Evolutionary conservation across 306 rosid species (phyloP), one percentile per base, ranked within the genome.

Genomic region (Prunus mira): DNA sequence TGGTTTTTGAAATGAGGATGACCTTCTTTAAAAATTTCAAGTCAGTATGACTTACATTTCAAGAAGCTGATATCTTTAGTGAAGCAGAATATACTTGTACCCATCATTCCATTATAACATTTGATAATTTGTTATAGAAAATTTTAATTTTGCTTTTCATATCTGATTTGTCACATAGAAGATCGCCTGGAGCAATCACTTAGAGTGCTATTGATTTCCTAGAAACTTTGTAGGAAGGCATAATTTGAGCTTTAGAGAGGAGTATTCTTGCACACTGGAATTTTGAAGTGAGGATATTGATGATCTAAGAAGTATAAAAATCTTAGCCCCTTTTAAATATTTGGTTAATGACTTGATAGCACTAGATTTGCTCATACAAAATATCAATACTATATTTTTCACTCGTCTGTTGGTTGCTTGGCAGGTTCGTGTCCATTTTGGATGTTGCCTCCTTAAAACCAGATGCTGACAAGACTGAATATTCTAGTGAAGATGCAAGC

Each of bases 381-480:
- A 6, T 62, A 14, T 62, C 28, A 41, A 62, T 28, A 6, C 12
- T 14, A 17, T 70, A 25, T 76, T 67, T 6, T 62, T 62, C n/a
- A 62, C 38, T 62, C 41, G 34, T 24, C 34, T 58, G 19, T 62
- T 62, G 43, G 66, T 27, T 5, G 14, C 43, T 27, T 62, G 74
- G 22, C 63, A 95, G 97, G 91, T 95, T 90, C 74, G 95, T 90
- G 60, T 90, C 95, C 82, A 84, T 92, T 85, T 85, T 95, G 91
- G 93, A 95, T 83, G 97, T 84, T 80, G 88, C 96, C 79, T 88
- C 98, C 81, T 79, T 92, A 72, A 95, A 95, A 84, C 96, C 98
- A 84, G 89, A 79, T 65, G 90, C 76, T 14, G 83, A 70, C 43
- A 85, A 76, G 68, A 69, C 65, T 34, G 77, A 86, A 57, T 78